Evolutionary conservation across 2,329 filamentous ascomycete genomes (phyloP).

Genomic region (Penicillium decumbens): DNA sequence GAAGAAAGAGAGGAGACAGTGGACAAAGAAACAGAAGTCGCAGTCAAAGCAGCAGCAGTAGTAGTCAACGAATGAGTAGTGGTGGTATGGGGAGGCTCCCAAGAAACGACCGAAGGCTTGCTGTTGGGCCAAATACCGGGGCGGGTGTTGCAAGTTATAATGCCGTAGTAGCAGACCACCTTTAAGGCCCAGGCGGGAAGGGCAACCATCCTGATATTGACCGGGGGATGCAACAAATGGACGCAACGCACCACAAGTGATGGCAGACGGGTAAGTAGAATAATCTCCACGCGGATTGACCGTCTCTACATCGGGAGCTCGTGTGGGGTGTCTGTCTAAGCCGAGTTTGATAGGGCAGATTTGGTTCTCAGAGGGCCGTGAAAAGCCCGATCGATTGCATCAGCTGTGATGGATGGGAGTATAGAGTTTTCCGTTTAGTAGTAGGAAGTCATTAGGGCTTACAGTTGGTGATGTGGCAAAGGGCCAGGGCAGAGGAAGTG

Average conservation of each 20-base stretch:
- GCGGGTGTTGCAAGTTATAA: conserved; percentile 32
- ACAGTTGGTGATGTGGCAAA: not conserved
- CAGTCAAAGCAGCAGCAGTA: conserved; percentile 2
- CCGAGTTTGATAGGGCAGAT: conserved; percentile 1
- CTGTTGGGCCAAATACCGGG: conserved; percentile 26
- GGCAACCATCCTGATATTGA: conserved; percentile 22
- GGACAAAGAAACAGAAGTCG: not conserved
- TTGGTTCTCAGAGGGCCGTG: not conserved
- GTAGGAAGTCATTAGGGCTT: not conserved
- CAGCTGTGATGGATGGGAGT: not conserved
- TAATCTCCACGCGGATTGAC: conserved; percentile 6
- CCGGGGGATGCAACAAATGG: conserved; percentile 12
- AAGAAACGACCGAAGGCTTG: conserved; percentile 24
- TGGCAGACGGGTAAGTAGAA: conserved; percentile 6
- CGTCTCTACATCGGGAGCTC: not conserved
- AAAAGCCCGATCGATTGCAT: not conserved
- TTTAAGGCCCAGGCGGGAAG: conserved; percentile 20
- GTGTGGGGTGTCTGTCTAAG: conserved; percentile 1
- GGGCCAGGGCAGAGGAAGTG: not conserved
- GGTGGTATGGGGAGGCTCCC: conserved; percentile 10
- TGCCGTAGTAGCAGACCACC: conserved; percentile 27
- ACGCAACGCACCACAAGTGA: conserved; percentile 10
- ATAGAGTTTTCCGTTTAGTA: not conserved
- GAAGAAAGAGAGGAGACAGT: not conserved
- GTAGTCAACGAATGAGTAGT: conserved; percentile 8